phyloP scores from a whole-genome alignment of 371 early-diverging fungal genomes.

The Mortierella sp. region DNA sequence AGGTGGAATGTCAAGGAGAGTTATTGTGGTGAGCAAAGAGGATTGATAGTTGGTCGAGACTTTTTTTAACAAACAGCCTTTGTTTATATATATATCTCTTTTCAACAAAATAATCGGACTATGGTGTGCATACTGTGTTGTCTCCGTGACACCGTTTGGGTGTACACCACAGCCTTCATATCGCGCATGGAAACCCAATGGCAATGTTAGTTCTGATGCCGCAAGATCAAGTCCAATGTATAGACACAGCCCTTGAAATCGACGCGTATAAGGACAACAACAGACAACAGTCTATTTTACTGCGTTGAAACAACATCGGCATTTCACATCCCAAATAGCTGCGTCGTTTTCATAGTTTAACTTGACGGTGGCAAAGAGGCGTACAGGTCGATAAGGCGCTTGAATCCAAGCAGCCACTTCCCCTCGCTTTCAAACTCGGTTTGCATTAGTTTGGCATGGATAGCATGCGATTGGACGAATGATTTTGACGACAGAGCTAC shows the following conservation, averaged over 20 bases:
- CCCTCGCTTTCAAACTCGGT: constrained; percentile 73
- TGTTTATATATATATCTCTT: neutral
- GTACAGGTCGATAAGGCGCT: constrained; percentile 70
- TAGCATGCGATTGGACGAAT: constrained; percentile 61
- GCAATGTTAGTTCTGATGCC: no score
- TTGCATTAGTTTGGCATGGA: constrained; percentile 75
- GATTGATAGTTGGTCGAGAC: neutral
- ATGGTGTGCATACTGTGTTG: no score
- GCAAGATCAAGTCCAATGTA: no score
- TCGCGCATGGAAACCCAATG: no score
- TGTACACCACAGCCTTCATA: no score
- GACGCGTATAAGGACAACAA: neutral
- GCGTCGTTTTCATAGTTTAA: neutral
- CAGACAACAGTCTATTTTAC: no score
- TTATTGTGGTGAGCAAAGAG: neutral
- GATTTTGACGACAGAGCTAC: constrained; percentile 41
- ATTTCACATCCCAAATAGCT: no score
- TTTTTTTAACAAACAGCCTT: neutral
- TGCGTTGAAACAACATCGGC: no score
- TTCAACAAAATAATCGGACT: neutral
- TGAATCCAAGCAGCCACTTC: constrained; percentile 76
- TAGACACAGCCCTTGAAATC: neutral
- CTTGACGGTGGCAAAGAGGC: constrained; percentile 20
- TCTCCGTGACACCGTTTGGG: no score
- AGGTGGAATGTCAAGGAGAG: neutral